Evolutionary conservation across 352 stramenopile genomes (phyloP), one percentile per base, ranked within the genome.

Genomic region (Globisporangium spinosum): DNA sequence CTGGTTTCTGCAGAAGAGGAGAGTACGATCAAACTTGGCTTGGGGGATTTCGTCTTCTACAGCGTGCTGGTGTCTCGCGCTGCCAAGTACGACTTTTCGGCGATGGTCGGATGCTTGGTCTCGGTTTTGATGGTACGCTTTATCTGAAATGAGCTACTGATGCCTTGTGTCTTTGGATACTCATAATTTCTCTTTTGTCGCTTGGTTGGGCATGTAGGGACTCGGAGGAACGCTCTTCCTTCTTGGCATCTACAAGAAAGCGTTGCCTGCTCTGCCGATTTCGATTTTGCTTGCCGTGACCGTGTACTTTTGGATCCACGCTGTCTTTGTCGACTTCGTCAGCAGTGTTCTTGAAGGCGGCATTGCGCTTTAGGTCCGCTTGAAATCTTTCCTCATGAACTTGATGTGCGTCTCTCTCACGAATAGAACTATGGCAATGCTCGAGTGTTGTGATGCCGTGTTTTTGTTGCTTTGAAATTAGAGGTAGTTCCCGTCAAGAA

Each of bases 11-110:
- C 54, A 90, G 81, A 93, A 23, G 78, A 79, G 29, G 76, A 88
- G 34, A 94, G 92, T 60, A 97, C 89, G 29, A 98, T 98, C 65
- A 94, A 98, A 69, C 83, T 98, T 15, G 95, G 95, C 10, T 79
- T 98, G n/a, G 98, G 98, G 9, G 98, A 99, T 77, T 99, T 99
- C 74, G 97, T 99, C 29, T 99, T 99, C 73, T 99, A 99, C 78
- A 98, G 89, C 56, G 91, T 99, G 3, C 80, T 99, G 34, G 96
- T 99, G 29, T 98, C 95, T 40, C 96, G 98, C 43, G 97, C 98
- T 25, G 96, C 96, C 22, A 91, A 98, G 67, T 98, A 96, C 67
- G 97, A 98, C 58, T 98, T 99, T 70, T 93, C 93, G 17, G 89
- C 96, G 20, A 99, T 98, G 85, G 81, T 97, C 22, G 87, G 89